Evolutionary conservation across 176 grass and related monocot species (phyloP).

Genomic region (Dactylis glomerata): DNA sequence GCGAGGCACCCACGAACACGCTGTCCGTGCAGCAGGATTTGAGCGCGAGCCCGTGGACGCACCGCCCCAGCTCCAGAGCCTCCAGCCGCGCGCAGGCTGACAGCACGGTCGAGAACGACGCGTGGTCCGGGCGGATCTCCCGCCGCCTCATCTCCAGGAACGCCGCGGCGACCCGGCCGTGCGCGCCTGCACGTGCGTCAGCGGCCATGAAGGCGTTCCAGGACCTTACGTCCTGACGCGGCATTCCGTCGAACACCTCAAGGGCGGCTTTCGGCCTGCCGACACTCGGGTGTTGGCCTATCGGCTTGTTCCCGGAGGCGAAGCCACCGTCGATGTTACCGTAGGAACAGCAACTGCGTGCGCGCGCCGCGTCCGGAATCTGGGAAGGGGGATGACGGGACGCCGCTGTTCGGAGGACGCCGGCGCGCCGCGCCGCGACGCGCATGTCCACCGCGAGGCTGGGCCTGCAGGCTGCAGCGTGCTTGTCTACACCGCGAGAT

Average conservation of each 20-base stretch:
- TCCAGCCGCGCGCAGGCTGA: conserved; percentile 34
- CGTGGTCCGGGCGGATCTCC: conserved; percentile 27
- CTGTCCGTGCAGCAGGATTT: conserved; percentile 26
- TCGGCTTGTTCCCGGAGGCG: conserved; percentile 39
- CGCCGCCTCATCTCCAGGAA: conserved; percentile 26
- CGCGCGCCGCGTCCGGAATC: too few relatives aligned
- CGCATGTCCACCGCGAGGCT: too few relatives aligned
- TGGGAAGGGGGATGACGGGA: background rate
- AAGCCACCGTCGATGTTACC: conserved; percentile 8
- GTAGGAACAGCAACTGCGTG: background rate
- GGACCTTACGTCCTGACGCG: conserved; percentile 35
- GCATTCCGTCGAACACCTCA: conserved; percentile 62
- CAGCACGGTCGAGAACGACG: conserved; percentile 45
- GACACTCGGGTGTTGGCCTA: background rate
- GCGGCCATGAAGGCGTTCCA: conserved; percentile 66
- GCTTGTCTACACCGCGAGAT: too few relatives aligned
- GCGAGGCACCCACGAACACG: conserved; percentile 61
- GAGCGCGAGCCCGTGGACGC: conserved; percentile 38
- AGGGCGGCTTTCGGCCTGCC: conserved; percentile 30
- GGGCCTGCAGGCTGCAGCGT: too few relatives aligned
- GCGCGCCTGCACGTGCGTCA: conserved; percentile 8
- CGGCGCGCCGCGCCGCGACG: background rate
- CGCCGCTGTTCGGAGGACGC: background rate
- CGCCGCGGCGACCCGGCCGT: background rate
- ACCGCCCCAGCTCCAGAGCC: conserved; percentile 37